phyloP scores from a whole-genome alignment of 352 stramenopile species.

The Pythium insidiosum region DNA sequence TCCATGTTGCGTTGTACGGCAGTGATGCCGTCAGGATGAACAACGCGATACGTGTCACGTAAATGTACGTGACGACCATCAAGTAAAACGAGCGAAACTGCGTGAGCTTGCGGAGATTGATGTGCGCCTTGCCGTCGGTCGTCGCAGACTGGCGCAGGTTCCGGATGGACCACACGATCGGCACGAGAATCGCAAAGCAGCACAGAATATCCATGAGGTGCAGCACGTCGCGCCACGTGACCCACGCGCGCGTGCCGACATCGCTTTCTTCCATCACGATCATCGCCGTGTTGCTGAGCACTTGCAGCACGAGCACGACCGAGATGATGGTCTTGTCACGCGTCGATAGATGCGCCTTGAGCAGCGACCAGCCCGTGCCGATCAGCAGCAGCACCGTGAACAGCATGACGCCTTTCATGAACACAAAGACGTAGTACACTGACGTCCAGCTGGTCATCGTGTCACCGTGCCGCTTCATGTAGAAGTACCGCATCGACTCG shows the following conservation, averaged over 20 bases:
- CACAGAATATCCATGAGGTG: slow-evolving; percentile 96
- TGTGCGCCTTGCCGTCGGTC: slow-evolving; percentile 86
- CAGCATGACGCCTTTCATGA: slow-evolving; percentile 94
- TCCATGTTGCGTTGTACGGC: slow-evolving; percentile 85
- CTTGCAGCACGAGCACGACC: slow-evolving; percentile 88
- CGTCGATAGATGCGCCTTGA: slow-evolving; percentile 93
- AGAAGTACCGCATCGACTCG: slow-evolving; percentile 93
- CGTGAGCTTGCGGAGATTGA: slow-evolving; percentile 89
- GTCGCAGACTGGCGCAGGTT: slow-evolving; percentile 66
- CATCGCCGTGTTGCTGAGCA: slow-evolving; percentile 93
- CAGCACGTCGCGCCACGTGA: slow-evolving; percentile 85
- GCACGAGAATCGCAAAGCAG: slow-evolving; percentile 93
- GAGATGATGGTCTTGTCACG: slow-evolving; percentile 94
- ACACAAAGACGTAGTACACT: slow-evolving; percentile 94
- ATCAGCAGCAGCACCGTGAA: slow-evolving; percentile 98
- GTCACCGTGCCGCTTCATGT: slow-evolving; percentile 92
- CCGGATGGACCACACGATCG: slow-evolving; percentile 95
- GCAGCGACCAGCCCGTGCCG: slow-evolving; percentile 94
- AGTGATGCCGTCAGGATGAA: slow-evolving; percentile 90
- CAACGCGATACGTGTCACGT: slow-evolving; percentile 96
- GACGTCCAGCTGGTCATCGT: slow-evolving; percentile 88
- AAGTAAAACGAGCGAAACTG: slow-evolving; percentile 97
- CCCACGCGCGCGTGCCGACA: slow-evolving; percentile 63
- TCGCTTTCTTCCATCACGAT: slow-evolving; percentile 79
- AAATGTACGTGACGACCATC: slow-evolving; percentile 96